A percentile compares a stretch with the other conserved stretches of the same genome.
Conservation (phyloP, 768 basidiomycete species). For the Termitomyces sp. region DNA sequence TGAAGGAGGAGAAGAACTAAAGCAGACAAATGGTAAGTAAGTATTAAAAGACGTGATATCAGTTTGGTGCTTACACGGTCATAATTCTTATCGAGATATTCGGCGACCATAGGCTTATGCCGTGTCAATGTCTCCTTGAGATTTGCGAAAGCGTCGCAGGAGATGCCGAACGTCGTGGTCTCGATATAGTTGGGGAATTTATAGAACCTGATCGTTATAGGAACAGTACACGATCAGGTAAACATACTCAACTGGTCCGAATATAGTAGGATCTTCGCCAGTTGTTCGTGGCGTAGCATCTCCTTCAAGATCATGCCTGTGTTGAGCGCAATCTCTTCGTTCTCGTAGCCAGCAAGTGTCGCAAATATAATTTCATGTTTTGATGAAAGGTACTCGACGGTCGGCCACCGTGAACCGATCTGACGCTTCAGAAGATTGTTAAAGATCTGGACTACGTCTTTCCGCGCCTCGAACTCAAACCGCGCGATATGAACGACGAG, state of each 20-base stretch:
- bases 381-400: constrained; percentile 86
- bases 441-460: constrained; percentile 83
- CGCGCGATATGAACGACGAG: constrained; percentile 79
- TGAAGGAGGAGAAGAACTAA: constrained; percentile 96
- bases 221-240: not conserved
- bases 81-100: constrained; percentile 96
- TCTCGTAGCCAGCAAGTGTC: constrained; percentile 87
- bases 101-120: constrained; percentile 97
- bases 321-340: constrained; percentile 94
- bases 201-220: constrained; percentile 68
- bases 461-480: constrained; percentile 93
- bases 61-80: constrained; percentile 65
- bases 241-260: constrained; percentile 81
- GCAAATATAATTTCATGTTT: constrained; percentile 77
- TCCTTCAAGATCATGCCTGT: constrained; percentile 98
- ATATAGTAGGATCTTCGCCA: constrained; percentile 86
- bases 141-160: constrained; percentile 96
- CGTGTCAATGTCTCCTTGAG: constrained; percentile 96
- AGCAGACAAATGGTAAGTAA: not conserved
- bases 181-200: constrained; percentile 96
- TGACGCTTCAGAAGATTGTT: constrained; percentile 88
- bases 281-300: constrained; percentile 90
- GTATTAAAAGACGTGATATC: not conserved
- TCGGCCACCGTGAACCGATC: constrained; percentile 93
- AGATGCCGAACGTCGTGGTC: constrained; percentile 95